Evolutionary conservation across 2,329 filamentous ascomycete species (phyloP).

Genomic region (Zarea fungicola): DNA sequence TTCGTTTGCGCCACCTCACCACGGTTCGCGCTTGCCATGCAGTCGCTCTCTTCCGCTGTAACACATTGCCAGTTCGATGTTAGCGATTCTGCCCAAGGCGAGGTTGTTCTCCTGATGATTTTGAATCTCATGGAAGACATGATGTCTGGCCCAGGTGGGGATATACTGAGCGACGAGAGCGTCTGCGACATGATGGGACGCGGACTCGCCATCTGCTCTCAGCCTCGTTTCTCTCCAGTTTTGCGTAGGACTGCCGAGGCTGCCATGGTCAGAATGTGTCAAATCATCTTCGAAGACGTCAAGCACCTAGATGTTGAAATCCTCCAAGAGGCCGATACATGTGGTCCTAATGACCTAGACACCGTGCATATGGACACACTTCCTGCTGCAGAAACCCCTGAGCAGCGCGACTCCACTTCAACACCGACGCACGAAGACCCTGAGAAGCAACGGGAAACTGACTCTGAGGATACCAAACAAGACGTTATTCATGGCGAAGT

Average conservation of each 20-base stretch:
- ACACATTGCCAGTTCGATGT: slow-evolving; percentile 98
- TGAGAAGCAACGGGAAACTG: slow-evolving; percentile 6
- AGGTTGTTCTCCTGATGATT: slow-evolving; percentile 91
- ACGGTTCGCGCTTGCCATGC: slow-evolving; percentile 87
- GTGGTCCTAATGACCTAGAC: slow-evolving; percentile 66
- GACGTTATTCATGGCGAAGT: no score
- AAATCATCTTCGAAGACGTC: slow-evolving; percentile 92
- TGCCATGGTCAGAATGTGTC: slow-evolving; percentile 98
- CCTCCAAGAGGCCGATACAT: slow-evolving; percentile 57
- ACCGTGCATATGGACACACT: slow-evolving; percentile 74
- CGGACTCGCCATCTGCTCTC: slow-evolving; percentile 93
- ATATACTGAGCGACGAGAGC: slow-evolving; percentile 93
- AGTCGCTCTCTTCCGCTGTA: slow-evolving; percentile 86
- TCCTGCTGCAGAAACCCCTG: slow-evolving; percentile 9
- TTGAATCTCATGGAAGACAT: slow-evolving; percentile 97
- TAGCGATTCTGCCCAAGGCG: slow-evolving; percentile 88
- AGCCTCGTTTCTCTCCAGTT: slow-evolving; percentile 84
- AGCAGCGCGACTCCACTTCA: slow-evolving; percentile 7
- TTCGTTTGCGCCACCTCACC: slow-evolving; percentile 81
- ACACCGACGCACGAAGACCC: slow-evolving; percentile 3
- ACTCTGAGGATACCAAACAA: slow-evolving; percentile 7
- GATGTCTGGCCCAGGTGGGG: slow-evolving; percentile 87
- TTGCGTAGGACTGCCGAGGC: slow-evolving; percentile 89
- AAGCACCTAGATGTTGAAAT: slow-evolving; percentile 79
- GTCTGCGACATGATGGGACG: slow-evolving; percentile 99